phyloP scores from a whole-genome alignment of 768 basidiomycete genomes.

The Royoungia palumana region DNA sequence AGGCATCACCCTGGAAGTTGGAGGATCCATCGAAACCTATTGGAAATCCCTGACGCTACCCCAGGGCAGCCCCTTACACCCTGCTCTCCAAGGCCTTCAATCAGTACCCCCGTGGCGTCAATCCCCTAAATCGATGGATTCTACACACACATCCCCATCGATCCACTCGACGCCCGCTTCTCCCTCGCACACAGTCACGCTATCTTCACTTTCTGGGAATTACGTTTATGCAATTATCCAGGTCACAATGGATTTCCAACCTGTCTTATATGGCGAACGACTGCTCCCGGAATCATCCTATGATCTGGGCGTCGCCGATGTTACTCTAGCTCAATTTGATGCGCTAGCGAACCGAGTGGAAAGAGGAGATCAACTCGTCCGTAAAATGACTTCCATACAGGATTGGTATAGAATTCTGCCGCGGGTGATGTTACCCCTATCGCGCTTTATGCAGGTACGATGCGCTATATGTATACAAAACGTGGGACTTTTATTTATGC shows the following conservation, averaged over 20 bases:
- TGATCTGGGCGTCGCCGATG: conserved; percentile 78
- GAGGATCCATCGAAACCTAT: conserved; percentile 94
- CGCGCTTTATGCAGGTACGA: conserved; percentile 69
- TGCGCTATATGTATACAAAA: conserved; percentile 1
- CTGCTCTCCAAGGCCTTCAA: conserved; percentile 26
- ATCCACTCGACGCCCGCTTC: conserved; percentile 48
- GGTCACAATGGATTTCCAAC: conserved; percentile 88
- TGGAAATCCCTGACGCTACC: conserved; percentile 76
- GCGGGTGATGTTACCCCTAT: conserved; percentile 66
- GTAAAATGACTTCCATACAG: conserved; percentile 27
- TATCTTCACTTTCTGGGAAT: conserved; percentile 87
- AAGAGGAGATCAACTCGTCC: conserved; percentile 37
- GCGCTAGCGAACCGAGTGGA: conserved; percentile 54
- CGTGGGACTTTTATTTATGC: conserved; percentile 6
- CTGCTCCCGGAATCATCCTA: conserved; percentile 67
- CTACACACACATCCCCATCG: conserved; percentile 71
- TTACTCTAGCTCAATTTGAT: conserved; percentile 80
- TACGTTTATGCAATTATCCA: conserved; percentile 87
- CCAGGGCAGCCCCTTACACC: conserved; percentile 28
- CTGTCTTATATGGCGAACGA: conserved; percentile 81
- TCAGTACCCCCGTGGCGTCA: conserved; percentile 33
- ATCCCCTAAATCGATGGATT: conserved; percentile 40
- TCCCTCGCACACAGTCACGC: conserved; percentile 61
- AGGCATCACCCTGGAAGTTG: conserved; percentile 89
- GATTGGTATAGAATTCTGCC: conserved; percentile 50